These are phyloP conservation scores for Capsicum rhomboideum DNA, from an alignment of 257 asterid species.

Conservation along the genomic window DNA sequence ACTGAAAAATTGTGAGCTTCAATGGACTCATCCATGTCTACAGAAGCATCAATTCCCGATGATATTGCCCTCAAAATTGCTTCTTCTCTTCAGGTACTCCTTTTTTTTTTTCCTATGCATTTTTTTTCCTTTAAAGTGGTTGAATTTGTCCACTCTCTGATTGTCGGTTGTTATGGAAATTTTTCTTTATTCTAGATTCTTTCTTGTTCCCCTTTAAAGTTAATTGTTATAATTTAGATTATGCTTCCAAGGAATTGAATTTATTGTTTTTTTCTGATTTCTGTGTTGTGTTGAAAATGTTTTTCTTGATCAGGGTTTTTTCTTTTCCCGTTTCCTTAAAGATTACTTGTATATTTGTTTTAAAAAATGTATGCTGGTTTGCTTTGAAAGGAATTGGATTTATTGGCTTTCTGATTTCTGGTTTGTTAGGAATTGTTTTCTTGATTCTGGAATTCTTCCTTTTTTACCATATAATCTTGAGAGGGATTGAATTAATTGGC, in stretches of 20 bases:
- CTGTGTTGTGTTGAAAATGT: neutral
- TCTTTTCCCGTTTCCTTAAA: neutral
- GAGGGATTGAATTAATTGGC: neutral
- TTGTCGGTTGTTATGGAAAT: constrained; percentile 20
- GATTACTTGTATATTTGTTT: neutral
- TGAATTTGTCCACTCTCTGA: neutral
- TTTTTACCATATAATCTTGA: neutral
- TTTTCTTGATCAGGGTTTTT: neutral
- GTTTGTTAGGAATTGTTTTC: neutral
- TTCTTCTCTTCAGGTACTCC: constrained; percentile 55
- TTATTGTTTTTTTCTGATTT: neutral
- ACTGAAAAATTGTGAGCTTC: neutral
- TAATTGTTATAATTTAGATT: neutral
- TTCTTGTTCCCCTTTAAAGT: neutral
- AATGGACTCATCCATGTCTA: neutral
- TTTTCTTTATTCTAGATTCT: neutral
- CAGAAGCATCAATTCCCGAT: constrained; percentile 49
- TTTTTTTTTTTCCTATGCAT: no score
- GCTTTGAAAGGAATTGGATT: neutral
- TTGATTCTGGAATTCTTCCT: no score
- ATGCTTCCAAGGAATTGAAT: neutral
- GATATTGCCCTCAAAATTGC: constrained; percentile 68
- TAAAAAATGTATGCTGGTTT: neutral
- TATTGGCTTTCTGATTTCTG: neutral
- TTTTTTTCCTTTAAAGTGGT: neutral